A percentile compares a stretch with the other conserved stretches of the same genome.
phyloP scores from a whole-genome alignment of 495 filamentous ascomycete species.

The Halenospora varia region DNA sequence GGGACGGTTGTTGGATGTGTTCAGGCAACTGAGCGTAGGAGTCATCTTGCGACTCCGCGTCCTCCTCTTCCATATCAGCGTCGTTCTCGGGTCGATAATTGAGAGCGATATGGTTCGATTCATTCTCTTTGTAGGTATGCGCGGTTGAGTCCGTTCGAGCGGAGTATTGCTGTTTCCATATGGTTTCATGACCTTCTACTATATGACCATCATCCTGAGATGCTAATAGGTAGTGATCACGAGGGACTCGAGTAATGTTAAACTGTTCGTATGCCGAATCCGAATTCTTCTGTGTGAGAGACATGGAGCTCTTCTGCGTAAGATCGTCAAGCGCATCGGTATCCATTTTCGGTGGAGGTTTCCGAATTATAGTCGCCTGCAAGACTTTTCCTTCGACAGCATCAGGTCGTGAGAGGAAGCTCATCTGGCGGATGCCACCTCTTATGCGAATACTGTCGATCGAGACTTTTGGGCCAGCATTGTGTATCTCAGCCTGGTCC shows the following conservation, averaged over 20 bases:
- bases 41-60: constrained; percentile 12
- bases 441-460: too few relatives aligned
- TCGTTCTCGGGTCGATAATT: constrained; percentile 7
- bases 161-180: constrained; percentile 14
- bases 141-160: constrained; percentile 16
- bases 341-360: neutral
- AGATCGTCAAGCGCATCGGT: constrained; percentile 12
- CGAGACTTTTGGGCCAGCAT: too few relatives aligned
- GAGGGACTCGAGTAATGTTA: neutral
- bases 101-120: constrained; percentile 15
- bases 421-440: too few relatives aligned
- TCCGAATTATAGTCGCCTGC: neutral
- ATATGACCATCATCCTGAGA: constrained; percentile 1
- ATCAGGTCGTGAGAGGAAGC: too few relatives aligned
- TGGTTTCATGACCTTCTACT: neutral
- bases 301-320: constrained; percentile 17
- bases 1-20: neutral
- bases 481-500: too few relatives aligned
- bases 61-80: constrained; percentile 6
- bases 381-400: neutral
- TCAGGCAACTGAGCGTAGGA: constrained; percentile 1
- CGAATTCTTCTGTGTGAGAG: constrained; percentile 21
- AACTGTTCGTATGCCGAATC: constrained; percentile 19
- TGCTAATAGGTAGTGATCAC: neutral
- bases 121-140: constrained; percentile 18